Evolutionary conservation across 257 asterid species (phyloP), one percentile per base, ranked within the genome.

Genomic region (Gentiana straminea): DNA sequence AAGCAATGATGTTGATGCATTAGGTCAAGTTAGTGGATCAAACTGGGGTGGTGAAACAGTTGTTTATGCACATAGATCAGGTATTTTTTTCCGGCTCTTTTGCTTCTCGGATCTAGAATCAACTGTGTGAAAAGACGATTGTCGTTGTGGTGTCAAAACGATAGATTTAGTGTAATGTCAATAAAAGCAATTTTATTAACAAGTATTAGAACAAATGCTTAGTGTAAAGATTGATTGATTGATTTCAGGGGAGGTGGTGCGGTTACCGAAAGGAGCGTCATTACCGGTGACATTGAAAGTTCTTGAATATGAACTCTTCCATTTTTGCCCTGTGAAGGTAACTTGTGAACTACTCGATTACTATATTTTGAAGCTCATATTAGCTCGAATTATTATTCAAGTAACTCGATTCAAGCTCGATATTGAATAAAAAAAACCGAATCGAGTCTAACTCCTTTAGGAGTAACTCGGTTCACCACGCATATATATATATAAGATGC

Each of bases 251-350:
- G 86, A 91, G 57, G 61, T 84, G 2, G 51, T 78, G 39, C 70
- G 70, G 61, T 59, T 91, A 63, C 95, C 94, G 2, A 68, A 80
- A 60, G 93, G 94, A 9, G 86, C 88, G 68, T 84, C 96, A 5
- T 54, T 84, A 35, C 94, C 95, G 0, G 95, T 91, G 62, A 91
- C 95, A 0, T 93, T 91, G 49, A 69, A 78, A 48, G 93, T 83
- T 70, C 94, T 83, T 2, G 94, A 91, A 54, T 91, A 91, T 41
- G 95, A 91, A 61, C 88, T 91, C 71, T 91, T 74, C 86, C 95
- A 91, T 70, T 63, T 91, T 70, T 84, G 84, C 64, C 98, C 98
- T 49, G 57, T 84, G 62, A 81, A 76, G 94, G 98, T 84, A 57
- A 78, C 86, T 3, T 41, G 7, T 41, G 7, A 2, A 41, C 1